Conservation (phyloP, 2,329 filamentous ascomycete species). For the Paracamarosporium sp. region DNA sequence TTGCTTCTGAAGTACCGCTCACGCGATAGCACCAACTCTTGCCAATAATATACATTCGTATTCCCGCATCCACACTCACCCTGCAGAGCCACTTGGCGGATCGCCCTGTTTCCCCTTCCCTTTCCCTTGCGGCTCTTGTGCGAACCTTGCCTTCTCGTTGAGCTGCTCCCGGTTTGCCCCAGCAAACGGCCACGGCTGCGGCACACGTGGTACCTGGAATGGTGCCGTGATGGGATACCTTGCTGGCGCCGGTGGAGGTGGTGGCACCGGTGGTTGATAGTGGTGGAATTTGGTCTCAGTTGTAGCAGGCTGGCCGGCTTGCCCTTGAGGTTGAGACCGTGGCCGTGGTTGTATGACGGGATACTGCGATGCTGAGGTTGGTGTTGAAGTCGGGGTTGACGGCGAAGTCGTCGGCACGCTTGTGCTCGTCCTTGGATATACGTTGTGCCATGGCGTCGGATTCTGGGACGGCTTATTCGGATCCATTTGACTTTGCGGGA, state of each 20-base stretch:
- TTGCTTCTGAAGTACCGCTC: no score
- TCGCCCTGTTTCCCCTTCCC: neutral
- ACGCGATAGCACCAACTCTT: no score
- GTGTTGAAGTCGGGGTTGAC: neutral
- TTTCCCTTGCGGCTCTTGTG: neutral
- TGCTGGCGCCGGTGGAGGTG: neutral
- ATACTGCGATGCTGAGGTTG: neutral
- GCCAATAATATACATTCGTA: neutral
- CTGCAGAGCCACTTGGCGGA: no score
- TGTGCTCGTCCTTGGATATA: neutral
- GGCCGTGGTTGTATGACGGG: constrained; percentile 1
- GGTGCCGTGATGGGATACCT: constrained; percentile 13
- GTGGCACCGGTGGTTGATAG: constrained; percentile 6
- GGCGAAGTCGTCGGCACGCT: neutral
- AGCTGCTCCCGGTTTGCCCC: neutral
- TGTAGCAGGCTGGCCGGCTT: neutral
- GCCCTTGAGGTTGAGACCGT: neutral
- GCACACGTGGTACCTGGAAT: constrained; percentile 14
- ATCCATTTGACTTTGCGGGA: neutral
- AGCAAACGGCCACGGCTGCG: constrained; percentile 9
- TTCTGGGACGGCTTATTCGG: neutral
- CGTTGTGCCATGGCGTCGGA: neutral
- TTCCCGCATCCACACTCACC: neutral
- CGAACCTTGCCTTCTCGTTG: neutral
- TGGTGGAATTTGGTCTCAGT: constrained; percentile 7